Evolutionary conservation across 495 filamentous ascomycete species (phyloP).

Genomic region (Podospora bellae-mahoneyi): DNA sequence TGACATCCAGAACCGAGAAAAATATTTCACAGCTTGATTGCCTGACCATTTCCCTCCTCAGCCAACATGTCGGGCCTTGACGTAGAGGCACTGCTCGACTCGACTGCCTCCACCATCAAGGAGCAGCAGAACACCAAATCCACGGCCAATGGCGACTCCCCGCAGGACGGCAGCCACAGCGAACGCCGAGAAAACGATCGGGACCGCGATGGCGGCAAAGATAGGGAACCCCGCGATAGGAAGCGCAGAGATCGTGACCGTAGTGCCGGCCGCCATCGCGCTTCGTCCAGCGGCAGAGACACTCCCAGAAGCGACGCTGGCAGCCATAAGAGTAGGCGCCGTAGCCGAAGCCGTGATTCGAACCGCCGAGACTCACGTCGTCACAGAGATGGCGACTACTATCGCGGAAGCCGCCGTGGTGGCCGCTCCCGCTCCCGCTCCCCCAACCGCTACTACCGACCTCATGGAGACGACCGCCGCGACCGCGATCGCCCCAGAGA

Average conservation of each 20-base stretch:
- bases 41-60: background rate
- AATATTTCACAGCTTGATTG: background rate
- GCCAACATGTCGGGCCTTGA: slow-evolving; percentile 79
- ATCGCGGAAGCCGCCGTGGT: slow-evolving; percentile 57
- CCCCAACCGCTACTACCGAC: slow-evolving; percentile 74
- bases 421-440: slow-evolving; percentile 71
- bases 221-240: slow-evolving; percentile 55
- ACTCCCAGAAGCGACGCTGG: slow-evolving; percentile 75
- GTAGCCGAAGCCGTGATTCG: slow-evolving; percentile 79
- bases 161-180: slow-evolving; percentile 55
- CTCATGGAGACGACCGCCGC: slow-evolving; percentile 56
- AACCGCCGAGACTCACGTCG: slow-evolving; percentile 75
- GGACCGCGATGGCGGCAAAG: slow-evolving; percentile 15
- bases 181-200: slow-evolving; percentile 33
- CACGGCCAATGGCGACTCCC: slow-evolving; percentile 42
- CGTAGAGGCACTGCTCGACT: slow-evolving; percentile 91
- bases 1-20: slow-evolving; percentile 3
- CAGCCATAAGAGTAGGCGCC: slow-evolving; percentile 79
- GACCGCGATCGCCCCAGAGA: slow-evolving; percentile 44
- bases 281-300: slow-evolving; percentile 47
- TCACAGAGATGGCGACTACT: slow-evolving; percentile 74
- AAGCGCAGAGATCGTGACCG: slow-evolving; percentile 71
- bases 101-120: slow-evolving; percentile 60
- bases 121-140: slow-evolving; percentile 40
- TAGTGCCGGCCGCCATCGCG: slow-evolving; percentile 50